Conservation (phyloP, 805 yeast species). For the Wickerhamomyces bisporus region DNA sequence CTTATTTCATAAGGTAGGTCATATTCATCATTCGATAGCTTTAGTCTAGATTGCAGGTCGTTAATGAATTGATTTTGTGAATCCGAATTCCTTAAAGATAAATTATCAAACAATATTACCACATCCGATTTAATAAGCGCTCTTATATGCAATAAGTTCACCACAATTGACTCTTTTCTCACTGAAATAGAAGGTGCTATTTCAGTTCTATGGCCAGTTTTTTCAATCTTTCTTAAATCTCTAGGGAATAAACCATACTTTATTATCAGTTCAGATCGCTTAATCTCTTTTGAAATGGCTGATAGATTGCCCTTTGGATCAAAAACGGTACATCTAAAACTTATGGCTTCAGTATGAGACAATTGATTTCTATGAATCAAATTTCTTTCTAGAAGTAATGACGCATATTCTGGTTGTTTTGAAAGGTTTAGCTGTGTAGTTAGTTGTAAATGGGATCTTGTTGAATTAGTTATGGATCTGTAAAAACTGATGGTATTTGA, state of each 20-base stretch:
- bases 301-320: slow-evolving; percentile 63
- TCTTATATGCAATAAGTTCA: slow-evolving; percentile 72
- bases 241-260: slow-evolving; percentile 81
- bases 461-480: background rate
- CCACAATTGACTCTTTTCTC: slow-evolving; percentile 61
- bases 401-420: slow-evolving; percentile 17
- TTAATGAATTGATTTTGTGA: slow-evolving; percentile 74
- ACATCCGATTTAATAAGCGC: slow-evolving; percentile 68
- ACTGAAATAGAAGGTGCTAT: slow-evolving; percentile 82
- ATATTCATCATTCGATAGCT: slow-evolving; percentile 21
- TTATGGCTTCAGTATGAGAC: slow-evolving; percentile 28
- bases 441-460: background rate
- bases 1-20: slow-evolving; percentile 82
- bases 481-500: background rate
- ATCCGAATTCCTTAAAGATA: slow-evolving; percentile 52
- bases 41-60: slow-evolving; percentile 67
- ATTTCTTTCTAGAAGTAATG: slow-evolving; percentile 33
- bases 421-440: background rate
- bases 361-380: slow-evolving; percentile 31
- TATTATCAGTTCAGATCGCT: slow-evolving; percentile 64
- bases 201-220: slow-evolving; percentile 49
- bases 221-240: slow-evolving; percentile 85
- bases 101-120: slow-evolving; percentile 74
- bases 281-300: slow-evolving; percentile 67
- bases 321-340: slow-evolving; percentile 76